phyloP scores from a whole-genome alignment of 306 rosid genomes.

The Begonia loranthoides region DNA sequence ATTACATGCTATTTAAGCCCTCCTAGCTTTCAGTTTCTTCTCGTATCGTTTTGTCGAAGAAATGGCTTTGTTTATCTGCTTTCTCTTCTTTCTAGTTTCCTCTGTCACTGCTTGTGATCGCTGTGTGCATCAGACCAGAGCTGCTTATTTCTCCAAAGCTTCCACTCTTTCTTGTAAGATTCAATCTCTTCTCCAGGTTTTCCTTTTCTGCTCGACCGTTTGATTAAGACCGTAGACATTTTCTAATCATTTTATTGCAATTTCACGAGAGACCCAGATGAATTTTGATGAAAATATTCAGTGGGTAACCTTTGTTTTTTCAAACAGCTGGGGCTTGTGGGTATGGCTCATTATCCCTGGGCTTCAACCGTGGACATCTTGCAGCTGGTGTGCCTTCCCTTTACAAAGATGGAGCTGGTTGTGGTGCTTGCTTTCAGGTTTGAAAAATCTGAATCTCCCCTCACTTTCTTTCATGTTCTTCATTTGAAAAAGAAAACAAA shows the following conservation, averaged over 20 bases:
- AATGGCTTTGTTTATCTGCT: slow-evolving; percentile 30
- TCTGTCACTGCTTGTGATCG: slow-evolving; percentile 65
- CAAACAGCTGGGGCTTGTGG: slow-evolving; percentile 86
- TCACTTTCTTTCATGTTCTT: too few species aligned
- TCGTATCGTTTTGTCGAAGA: background rate
- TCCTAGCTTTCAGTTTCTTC: background rate
- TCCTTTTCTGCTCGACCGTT: background rate
- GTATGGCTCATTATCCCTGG: slow-evolving; percentile 55
- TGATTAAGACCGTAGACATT: background rate
- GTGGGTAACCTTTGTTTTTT: slow-evolving; percentile 4
- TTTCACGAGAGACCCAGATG: background rate
- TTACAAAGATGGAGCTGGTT: slow-evolving; percentile 65
- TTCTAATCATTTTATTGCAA: background rate
- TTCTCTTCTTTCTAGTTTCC: slow-evolving; percentile 27
- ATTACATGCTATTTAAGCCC: background rate
- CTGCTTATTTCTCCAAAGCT: slow-evolving; percentile 36
- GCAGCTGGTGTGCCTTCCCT: slow-evolving; percentile 61
- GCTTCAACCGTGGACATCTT: slow-evolving; percentile 32
- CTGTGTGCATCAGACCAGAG: slow-evolving; percentile 46
- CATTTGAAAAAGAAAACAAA: too few species aligned
- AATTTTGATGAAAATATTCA: slow-evolving; percentile 3
- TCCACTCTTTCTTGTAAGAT: slow-evolving; percentile 52
- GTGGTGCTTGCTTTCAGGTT: slow-evolving; percentile 88
- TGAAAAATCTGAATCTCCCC: too few species aligned
- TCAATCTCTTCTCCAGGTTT: background rate